Conservation (phyloP, 148 eudicot genomes). For the Amaranthus cruentus region DNA sequence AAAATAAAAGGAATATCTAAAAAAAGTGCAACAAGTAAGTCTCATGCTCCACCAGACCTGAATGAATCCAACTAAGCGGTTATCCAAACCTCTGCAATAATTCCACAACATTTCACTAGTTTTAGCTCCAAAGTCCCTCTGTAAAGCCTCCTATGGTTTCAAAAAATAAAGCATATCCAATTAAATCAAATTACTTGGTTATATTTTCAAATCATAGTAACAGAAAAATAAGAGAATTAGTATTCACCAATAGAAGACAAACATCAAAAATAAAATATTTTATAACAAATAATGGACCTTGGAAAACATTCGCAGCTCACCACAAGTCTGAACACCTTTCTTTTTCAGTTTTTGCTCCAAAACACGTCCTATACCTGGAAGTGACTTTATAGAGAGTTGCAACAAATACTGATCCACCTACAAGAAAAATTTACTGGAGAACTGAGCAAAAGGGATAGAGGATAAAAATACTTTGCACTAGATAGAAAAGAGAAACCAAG, state of each 20-base stretch:
- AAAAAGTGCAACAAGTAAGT: neutral
- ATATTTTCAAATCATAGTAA: neutral
- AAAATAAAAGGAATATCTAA: neutral
- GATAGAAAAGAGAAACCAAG: neutral
- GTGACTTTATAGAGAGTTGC: constrained; percentile 75
- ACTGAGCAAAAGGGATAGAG: neutral
- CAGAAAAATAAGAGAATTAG: neutral
- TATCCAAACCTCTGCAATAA: constrained; percentile 79
- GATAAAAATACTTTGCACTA: neutral
- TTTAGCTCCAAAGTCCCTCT: constrained; percentile 78
- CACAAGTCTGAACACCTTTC: constrained; percentile 71
- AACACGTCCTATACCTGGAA: constrained; percentile 91
- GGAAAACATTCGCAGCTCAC: constrained; percentile 56
- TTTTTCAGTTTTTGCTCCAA: constrained; percentile 77
- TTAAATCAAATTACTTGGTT: neutral
- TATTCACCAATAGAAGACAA: neutral
- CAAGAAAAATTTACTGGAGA: constrained; percentile 11
- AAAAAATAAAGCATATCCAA: neutral
- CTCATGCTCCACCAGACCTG: constrained; percentile 42
- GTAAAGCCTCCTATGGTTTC: constrained; percentile 69
- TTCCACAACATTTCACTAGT: constrained; percentile 99
- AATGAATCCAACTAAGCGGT: constrained; percentile 67
- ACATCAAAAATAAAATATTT: neutral
- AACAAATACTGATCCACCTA: constrained; percentile 75
- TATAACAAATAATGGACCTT: constrained; percentile 49